These are phyloP conservation scores for Saccharomyces hybrid DNA, from an alignment of 1,139 yeast species.

Conservation along the genomic window DNA sequence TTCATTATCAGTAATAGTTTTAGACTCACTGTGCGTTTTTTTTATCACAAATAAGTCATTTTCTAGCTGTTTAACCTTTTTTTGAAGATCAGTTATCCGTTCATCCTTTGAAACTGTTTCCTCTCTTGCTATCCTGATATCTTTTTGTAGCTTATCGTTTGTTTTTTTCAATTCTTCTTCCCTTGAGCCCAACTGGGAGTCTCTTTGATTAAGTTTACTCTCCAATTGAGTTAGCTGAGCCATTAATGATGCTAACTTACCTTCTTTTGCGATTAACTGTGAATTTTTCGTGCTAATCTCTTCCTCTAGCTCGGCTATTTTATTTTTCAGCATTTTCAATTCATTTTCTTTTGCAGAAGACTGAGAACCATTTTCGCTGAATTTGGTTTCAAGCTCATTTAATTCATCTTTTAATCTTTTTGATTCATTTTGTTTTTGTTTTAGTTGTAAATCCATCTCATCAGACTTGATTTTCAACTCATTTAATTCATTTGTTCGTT, in stretches of 20 bases:
- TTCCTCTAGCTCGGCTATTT: conserved; percentile 6
- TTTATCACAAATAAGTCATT: not conserved
- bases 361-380: conserved; percentile 11
- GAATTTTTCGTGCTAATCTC: not conserved
- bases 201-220: conserved; percentile 1
- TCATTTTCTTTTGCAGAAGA: conserved; percentile 7
- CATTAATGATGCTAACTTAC: not conserved
- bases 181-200: not conserved
- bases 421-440: conserved; percentile 6
- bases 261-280: not conserved
- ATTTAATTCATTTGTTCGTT: conserved; percentile 23
- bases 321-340: conserved; percentile 11
- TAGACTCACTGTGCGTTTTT: not conserved
- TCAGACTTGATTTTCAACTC: conserved; percentile 22
- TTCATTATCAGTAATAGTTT: not conserved
- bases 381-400: conserved; percentile 8
- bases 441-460: conserved; percentile 4
- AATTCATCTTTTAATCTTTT: conserved; percentile 3
- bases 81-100: not conserved
- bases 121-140: not conserved
- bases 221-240: conserved; percentile 1
- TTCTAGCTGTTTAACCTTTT: not conserved
- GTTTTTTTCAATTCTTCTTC: not conserved
- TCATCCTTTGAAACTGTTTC: not conserved
- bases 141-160: not conserved